A percentile compares a stretch with the other conserved stretches of the same genome.
Conservation (phyloP, 2,329 filamentous ascomycete genomes). For the Waltergamsia citrina region DNA sequence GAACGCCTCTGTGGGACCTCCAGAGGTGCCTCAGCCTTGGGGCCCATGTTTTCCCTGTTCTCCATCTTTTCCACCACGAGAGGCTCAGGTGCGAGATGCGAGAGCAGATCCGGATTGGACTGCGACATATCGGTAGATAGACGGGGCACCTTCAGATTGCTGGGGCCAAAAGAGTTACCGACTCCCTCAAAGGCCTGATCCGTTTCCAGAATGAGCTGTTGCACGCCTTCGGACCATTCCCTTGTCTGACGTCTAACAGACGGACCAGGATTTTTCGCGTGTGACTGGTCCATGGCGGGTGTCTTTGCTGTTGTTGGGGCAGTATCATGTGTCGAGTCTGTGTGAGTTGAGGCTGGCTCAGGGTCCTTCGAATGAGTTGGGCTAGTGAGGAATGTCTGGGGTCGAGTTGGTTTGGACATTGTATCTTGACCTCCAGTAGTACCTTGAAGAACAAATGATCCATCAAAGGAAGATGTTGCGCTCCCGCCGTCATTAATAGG, state of each 20-base stretch:
- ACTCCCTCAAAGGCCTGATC: conserved; percentile 5
- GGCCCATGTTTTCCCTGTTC: not conserved
- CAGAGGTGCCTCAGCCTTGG: not conserved
- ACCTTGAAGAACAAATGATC: not conserved
- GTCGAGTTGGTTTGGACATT: not conserved
- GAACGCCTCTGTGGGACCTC: not conserved
- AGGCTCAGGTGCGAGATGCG: not conserved
- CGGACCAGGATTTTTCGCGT: not conserved
- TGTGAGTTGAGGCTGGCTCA: not conserved
- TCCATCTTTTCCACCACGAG: not conserved
- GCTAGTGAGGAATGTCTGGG: not conserved
- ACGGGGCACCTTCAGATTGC: not conserved
- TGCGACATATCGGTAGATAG: conserved; percentile 2
- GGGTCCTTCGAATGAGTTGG: not conserved
- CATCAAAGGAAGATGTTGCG: not conserved
- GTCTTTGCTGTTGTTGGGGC: not conserved
- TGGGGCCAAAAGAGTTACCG: conserved; percentile 7
- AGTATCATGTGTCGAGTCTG: not conserved
- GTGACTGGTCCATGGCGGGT: not conserved
- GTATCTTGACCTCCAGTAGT: not conserved
- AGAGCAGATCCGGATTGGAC: conserved; percentile 1
- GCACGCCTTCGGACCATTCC: conserved; percentile 4
- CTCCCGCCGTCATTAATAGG: not conserved
- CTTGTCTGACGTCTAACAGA: not conserved
- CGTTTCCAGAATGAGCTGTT: conserved; percentile 5